These are phyloP conservation scores for Mortierella antarctica DNA, from an alignment of 192 early-diverging fungal genomes.

Conservation along the genomic window DNA sequence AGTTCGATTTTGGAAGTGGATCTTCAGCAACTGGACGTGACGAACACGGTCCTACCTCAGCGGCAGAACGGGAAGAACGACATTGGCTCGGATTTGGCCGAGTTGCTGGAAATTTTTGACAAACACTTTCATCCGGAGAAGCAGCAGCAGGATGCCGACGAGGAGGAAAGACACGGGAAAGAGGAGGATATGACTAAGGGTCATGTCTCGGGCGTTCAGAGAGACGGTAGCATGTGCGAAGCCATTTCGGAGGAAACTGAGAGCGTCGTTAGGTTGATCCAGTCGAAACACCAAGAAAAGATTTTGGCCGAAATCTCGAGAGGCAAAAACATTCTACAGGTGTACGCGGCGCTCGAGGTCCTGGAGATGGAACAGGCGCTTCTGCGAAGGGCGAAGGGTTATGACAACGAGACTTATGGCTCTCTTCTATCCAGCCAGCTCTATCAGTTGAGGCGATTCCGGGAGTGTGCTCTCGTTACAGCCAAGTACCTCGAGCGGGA, in stretches of 20 bases:
- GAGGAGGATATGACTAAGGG: background rate
- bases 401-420: conserved; percentile 5
- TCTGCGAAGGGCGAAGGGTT: background rate
- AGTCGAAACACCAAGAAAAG: conserved; percentile 17
- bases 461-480: conserved; percentile 6
- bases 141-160: background rate
- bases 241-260: background rate
- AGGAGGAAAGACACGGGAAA: too few species aligned
- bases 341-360: conserved; percentile 16
- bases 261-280: background rate
- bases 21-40: background rate
- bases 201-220: background rate
- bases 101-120: background rate
- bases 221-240: background rate
- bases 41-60: background rate
- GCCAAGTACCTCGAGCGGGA: too few species aligned
- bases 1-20: background rate
- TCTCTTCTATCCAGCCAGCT: conserved; percentile 15
- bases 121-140: background rate
- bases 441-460: conserved; percentile 8
- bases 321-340: conserved; percentile 16
- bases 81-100: background rate
- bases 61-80: background rate
- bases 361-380: conserved; percentile 5
- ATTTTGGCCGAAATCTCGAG: conserved; percentile 5